Evolutionary conservation across 2,329 filamentous ascomycete species (phyloP).

Genomic region (Exophiala sp.): DNA sequence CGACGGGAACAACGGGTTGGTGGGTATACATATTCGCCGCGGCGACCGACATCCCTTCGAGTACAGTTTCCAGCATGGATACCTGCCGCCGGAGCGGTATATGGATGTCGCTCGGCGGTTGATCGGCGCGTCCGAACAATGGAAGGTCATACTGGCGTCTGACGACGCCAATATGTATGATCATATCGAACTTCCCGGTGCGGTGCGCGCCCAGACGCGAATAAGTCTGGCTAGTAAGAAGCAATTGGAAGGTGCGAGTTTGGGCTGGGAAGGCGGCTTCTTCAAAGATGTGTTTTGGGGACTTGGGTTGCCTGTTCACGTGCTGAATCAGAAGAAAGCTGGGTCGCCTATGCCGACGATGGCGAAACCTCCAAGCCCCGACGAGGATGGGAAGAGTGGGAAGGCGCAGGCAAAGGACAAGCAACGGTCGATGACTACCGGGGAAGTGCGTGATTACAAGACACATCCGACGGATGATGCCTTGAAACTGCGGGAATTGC

Average conservation of each 20-base stretch:
- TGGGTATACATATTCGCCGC: slow-evolving; percentile 76
- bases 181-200: slow-evolving; percentile 33
- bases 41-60: slow-evolving; percentile 76
- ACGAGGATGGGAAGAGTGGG: neutral
- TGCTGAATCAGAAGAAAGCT: slow-evolving; percentile 19
- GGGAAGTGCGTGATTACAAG: slow-evolving; percentile 21
- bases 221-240: slow-evolving; percentile 77
- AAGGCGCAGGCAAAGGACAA: neutral
- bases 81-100: slow-evolving; percentile 71
- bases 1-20: slow-evolving; percentile 43
- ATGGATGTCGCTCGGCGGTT: slow-evolving; percentile 56
- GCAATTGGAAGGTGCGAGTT: slow-evolving; percentile 52
- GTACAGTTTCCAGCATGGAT: slow-evolving; percentile 71
- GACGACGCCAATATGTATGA: slow-evolving; percentile 76
- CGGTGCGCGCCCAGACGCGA: slow-evolving; percentile 66
- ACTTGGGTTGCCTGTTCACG: slow-evolving; percentile 56
- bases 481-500: slow-evolving; percentile 66
- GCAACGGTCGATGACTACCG: neutral
- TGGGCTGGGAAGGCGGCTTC: slow-evolving; percentile 88
- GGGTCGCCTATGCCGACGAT: slow-evolving; percentile 21
- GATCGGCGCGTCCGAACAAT: slow-evolving; percentile 18
- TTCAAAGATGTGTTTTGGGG: slow-evolving; percentile 79
- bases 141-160: slow-evolving; percentile 60
- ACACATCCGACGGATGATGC: slow-evolving; percentile 41
- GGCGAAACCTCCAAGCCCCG: slow-evolving; percentile 3